Evolutionary conservation across 495 filamentous ascomycete species (phyloP).

Genomic region (Staphylotrichum tortipilum): DNA sequence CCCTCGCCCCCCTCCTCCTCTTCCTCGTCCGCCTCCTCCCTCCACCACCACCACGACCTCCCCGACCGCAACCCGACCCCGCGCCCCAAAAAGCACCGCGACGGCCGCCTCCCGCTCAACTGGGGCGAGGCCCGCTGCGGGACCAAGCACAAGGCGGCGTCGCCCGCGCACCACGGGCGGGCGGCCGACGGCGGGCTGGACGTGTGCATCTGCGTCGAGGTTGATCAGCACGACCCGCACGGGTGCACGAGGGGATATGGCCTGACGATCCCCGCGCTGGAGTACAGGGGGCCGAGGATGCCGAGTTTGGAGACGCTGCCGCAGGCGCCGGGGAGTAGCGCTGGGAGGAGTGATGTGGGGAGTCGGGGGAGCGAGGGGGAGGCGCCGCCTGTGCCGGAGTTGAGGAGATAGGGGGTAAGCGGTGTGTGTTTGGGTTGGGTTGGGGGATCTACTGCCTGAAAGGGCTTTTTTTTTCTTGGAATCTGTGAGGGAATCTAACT

Average conservation of each 20-base stretch:
- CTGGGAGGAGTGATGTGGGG: background rate
- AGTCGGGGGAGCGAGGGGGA: background rate
- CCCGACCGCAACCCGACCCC: slow-evolving; percentile 11
- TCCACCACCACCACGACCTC: background rate
- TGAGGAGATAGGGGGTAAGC: background rate
- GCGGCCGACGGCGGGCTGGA: slow-evolving; percentile 56
- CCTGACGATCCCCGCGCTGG: slow-evolving; percentile 47
- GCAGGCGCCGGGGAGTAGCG: slow-evolving; percentile 8
- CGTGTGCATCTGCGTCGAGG: slow-evolving; percentile 61
- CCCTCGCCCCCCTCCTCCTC: background rate
- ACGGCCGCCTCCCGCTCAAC: slow-evolving; percentile 56
- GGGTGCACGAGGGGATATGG: slow-evolving; percentile 62
- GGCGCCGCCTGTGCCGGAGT: background rate
- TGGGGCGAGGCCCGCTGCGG: slow-evolving; percentile 57
- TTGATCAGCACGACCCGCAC: slow-evolving; percentile 53
- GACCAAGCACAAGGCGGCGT: slow-evolving; percentile 49
- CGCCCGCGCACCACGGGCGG: slow-evolving; percentile 42
- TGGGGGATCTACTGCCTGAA: no score
- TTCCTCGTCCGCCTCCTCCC: background rate
- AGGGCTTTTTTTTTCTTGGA: no score
- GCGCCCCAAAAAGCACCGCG: slow-evolving; percentile 29
- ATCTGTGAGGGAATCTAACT: no score
- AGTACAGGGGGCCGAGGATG: slow-evolving; percentile 21
- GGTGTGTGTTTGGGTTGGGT: background rate
- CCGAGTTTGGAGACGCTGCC: slow-evolving; percentile 6